These are phyloP conservation scores for Pulveroboletus ravenelii DNA, from an alignment of 768 basidiomycete species.

Conservation along the genomic window DNA sequence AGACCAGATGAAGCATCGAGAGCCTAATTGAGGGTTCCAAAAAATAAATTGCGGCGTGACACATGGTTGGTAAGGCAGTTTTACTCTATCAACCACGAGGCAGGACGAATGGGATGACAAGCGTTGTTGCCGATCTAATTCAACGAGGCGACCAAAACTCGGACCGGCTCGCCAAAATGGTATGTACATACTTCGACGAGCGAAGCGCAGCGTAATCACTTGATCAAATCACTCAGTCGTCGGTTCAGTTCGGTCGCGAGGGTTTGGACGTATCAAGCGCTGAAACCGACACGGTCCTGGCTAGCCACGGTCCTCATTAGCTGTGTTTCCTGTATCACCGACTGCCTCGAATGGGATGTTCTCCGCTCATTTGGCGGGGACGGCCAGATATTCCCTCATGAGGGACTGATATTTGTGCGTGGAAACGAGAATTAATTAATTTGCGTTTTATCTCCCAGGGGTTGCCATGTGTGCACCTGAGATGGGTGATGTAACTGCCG, in stretches of 20 bases:
- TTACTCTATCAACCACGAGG: slow-evolving; percentile 20
- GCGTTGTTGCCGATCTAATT: slow-evolving; percentile 1
- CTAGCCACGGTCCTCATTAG: background rate
- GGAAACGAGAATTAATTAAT: slow-evolving; percentile 9
- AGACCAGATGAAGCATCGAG: too few species aligned
- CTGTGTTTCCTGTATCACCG: background rate
- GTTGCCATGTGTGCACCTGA: slow-evolving; percentile 13
- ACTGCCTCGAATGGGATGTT: too few species aligned
- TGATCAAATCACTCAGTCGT: background rate
- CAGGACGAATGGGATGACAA: slow-evolving; percentile 5
- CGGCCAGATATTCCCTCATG: too few species aligned
- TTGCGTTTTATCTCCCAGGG: slow-evolving; percentile 25
- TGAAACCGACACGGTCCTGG: too few species aligned
- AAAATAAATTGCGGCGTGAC: slow-evolving; percentile 1
- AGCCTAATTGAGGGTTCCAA: background rate
- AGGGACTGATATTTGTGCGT: background rate
- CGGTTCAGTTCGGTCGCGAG: too few species aligned
- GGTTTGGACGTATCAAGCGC: too few species aligned
- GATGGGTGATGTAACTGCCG: slow-evolving; percentile 15
- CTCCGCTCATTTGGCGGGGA: background rate
- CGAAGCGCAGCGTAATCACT: background rate
- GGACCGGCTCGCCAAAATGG: background rate
- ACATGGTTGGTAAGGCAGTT: background rate
- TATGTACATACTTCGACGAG: background rate
- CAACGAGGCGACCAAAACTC: background rate